These are phyloP conservation scores for Penicillium sp. DNA, from an alignment of 2,329 filamentous ascomycete species.

Conservation along the genomic window DNA sequence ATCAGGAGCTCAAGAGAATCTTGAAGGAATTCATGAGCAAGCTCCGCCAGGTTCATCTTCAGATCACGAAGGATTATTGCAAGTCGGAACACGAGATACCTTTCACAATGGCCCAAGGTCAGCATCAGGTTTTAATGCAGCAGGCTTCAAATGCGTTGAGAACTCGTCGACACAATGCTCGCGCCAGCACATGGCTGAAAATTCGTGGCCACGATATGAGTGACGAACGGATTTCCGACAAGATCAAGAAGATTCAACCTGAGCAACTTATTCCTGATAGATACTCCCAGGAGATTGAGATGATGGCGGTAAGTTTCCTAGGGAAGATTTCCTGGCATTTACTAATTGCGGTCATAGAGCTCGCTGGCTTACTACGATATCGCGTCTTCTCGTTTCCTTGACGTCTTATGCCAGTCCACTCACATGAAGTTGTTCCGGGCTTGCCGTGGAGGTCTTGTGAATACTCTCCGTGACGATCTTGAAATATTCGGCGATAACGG, in stretches of 20 bases:
- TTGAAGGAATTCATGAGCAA: constrained; percentile 49
- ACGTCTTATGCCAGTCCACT: constrained; percentile 39
- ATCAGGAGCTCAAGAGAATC: constrained; percentile 35
- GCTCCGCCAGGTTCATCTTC: constrained; percentile 41
- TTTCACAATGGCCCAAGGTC: constrained; percentile 50
- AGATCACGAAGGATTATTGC: constrained; percentile 51
- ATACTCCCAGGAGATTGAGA: constrained; percentile 39
- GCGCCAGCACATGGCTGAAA: constrained; percentile 19
- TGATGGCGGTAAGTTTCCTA: constrained; percentile 41
- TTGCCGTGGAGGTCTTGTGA: constrained; percentile 34
- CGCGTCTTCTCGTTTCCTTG: constrained; percentile 39
- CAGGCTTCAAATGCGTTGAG: constrained; percentile 13
- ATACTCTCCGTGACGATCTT: constrained; percentile 30
- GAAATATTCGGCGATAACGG: constrained; percentile 33
- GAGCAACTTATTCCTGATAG: constrained; percentile 33
- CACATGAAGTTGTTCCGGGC: constrained; percentile 37
- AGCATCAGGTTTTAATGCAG: constrained; percentile 24
- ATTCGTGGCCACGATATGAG: constrained; percentile 12
- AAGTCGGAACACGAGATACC: constrained; percentile 55
- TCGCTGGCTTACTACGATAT: constrained; percentile 41
- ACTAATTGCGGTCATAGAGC: constrained; percentile 25
- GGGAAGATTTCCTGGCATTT: background rate
- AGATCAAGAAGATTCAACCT: constrained; percentile 26
- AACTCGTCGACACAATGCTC: constrained; percentile 17
- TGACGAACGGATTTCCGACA: constrained; percentile 14